phyloP scores from a whole-genome alignment of 2,329 filamentous ascomycete species.

The Ophiostoma ulmi region DNA sequence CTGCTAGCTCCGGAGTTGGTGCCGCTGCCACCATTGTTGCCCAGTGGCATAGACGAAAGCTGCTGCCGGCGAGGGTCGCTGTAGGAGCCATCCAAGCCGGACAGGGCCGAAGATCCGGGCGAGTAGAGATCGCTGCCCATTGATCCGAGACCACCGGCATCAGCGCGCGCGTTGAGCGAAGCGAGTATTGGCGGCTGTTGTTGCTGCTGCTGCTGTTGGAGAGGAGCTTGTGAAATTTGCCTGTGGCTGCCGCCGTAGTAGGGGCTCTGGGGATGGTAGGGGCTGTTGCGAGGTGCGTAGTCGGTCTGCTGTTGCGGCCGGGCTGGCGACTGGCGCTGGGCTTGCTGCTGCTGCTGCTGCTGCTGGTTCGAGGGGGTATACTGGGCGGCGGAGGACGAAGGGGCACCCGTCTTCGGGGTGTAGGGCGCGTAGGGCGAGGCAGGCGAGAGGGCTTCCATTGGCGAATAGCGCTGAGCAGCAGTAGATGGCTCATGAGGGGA shows the following conservation, averaged over 20 bases:
- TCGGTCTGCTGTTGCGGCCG: constrained; percentile 48
- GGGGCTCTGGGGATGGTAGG: constrained; percentile 43
- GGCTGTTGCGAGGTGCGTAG: constrained; percentile 43
- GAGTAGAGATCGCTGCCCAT: constrained; percentile 62
- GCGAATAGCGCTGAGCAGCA: constrained; percentile 87
- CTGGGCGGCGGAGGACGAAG: constrained; percentile 43
- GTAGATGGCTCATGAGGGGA: constrained; percentile 71
- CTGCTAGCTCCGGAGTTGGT: constrained; percentile 13
- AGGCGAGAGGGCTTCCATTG: constrained; percentile 85
- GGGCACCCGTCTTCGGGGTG: constrained; percentile 48
- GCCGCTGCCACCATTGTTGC: constrained; percentile 17
- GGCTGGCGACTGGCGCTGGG: constrained; percentile 71
- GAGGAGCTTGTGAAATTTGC: constrained; percentile 32
- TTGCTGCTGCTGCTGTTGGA: constrained; percentile 48
- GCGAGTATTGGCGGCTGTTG: constrained; percentile 53
- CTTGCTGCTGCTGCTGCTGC: constrained; percentile 21
- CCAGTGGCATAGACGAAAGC: constrained; percentile 30
- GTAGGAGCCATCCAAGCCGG: constrained; percentile 65
- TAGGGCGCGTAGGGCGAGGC: constrained; percentile 70
- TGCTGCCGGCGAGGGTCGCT: constrained; percentile 47
- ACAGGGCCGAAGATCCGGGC: constrained; percentile 55
- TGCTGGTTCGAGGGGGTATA: constrained; percentile 22
- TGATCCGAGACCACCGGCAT: constrained; percentile 42
- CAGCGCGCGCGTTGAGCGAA: constrained; percentile 60
- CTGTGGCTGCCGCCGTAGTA: constrained; percentile 49